Conservation (phyloP, 306 rosid species). For the Vicia sativa region DNA sequence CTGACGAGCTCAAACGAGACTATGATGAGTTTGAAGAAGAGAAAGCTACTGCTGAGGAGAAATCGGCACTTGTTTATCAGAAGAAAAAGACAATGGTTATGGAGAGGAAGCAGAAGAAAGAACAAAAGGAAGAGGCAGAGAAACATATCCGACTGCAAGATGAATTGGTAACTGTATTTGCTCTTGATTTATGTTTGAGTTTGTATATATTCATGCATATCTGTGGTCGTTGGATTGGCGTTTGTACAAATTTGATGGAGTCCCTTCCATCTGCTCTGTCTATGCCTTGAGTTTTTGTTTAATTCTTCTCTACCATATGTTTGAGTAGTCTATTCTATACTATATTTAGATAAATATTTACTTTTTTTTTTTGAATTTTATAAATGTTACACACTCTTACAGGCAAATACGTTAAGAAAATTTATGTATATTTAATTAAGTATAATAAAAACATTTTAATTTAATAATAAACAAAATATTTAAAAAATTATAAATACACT, state of each 20-base stretch:
- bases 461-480: neutral
- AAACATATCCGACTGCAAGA: constrained; percentile 78
- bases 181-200: constrained; percentile 38
- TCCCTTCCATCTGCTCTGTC: too few relatives aligned
- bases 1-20: constrained; percentile 87
- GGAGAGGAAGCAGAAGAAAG: constrained; percentile 98
- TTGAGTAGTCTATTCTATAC: neutral
- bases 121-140: constrained; percentile 96
- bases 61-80: constrained; percentile 87
- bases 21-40: constrained; percentile 86
- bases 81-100: constrained; percentile 80
- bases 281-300: too few relatives aligned
- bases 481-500: too few relatives aligned
- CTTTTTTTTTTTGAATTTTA: too few relatives aligned
- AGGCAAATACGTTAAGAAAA: too few relatives aligned
- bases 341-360: too few relatives aligned
- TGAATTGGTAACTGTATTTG: constrained; percentile 62
- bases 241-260: too few relatives aligned
- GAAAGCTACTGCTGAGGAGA: constrained; percentile 84
- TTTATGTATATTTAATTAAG: neutral
- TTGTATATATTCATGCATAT: neutral
- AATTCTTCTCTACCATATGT: neutral
- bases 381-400: too few relatives aligned
- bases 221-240: too few relatives aligned
- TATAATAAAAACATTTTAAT: too few relatives aligned